Base-by-base conservation (phyloP, 2,329 filamentous ascomycete species). In the Drechslera avenae region DNA sequence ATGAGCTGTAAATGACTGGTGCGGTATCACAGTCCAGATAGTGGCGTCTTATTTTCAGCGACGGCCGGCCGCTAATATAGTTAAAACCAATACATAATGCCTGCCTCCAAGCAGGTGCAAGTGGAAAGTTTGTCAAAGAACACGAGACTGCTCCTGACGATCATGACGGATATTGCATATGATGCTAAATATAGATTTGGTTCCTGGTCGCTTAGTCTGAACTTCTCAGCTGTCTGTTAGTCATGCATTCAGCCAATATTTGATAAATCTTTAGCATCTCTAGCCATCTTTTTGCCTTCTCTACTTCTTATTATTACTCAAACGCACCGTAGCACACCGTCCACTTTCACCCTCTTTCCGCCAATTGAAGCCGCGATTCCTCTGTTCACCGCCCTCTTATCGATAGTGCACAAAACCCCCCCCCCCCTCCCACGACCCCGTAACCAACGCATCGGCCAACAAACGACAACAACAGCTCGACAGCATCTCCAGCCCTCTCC, bases 351-450 rank as follows among this genome's bases (percentile, higher is more conserved):
- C 8, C 17, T 12, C 9, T 18, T 10, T 26, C 9, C 18, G 18
- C 40, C 13, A 34, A 7, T 40, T 12, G n/a, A 13, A 16, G 21
- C 14, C 36, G 17, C 26, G 34, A 4, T 31, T 17, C 19, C 19
- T 26, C 35, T 33, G 9, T 57, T 60, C 60, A 65, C 59, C 60
- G 62, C 62, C 46, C 21, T 30, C 56, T 61, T 65, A 65, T 65
- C 60, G 60, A 65, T 65, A 65, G 53, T 35, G 32, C 31, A 17
- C 33, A 32, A 35, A 46, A 21, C 36, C 50, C 51, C 50, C 51
- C 54, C 49, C 31, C 26, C 36, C 50, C 51, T 46, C 51, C 54
- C 49, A 34, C 26, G 28, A 42, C 40, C 7, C 30, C 17, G n/a
- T 14, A 4, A 45, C 21, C 34, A 30, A 21, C 28, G 39, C 23